phyloP scores from a whole-genome alignment of 1,139 yeast genomes.

The Debaryomyces udenii region DNA sequence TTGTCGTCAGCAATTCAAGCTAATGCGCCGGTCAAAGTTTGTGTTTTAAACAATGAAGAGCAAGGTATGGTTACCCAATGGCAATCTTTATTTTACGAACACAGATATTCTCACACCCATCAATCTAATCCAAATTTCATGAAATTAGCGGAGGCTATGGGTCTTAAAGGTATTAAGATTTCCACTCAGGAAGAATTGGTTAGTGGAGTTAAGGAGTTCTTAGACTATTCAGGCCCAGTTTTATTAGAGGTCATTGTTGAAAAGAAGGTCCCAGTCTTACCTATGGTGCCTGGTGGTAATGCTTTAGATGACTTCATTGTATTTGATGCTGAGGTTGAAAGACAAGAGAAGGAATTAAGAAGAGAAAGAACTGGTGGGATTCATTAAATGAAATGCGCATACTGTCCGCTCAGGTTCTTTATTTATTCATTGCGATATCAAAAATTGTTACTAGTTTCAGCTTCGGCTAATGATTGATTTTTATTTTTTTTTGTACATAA shows the following conservation, averaged over 20 bases:
- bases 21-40: slow-evolving; percentile 82
- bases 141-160: slow-evolving; percentile 94
- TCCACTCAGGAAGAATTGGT: slow-evolving; percentile 63
- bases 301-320: slow-evolving; percentile 90
- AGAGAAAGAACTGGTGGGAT: slow-evolving; percentile 60
- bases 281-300: slow-evolving; percentile 98
- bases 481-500: not conserved
- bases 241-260: slow-evolving; percentile 89
- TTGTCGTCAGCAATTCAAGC: slow-evolving; percentile 94
- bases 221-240: slow-evolving; percentile 80
- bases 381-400: slow-evolving; percentile 32
- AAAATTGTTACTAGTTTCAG: not conserved
- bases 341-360: slow-evolving; percentile 68
- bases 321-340: slow-evolving; percentile 80
- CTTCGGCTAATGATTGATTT: not conserved
- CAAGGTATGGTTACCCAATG: slow-evolving; percentile 99
- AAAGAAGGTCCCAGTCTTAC: slow-evolving; percentile 95
- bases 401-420: not conserved
- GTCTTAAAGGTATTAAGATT: slow-evolving; percentile 79
- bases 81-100: slow-evolving; percentile 96
- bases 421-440: not conserved
- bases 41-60: slow-evolving; percentile 93
- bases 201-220: slow-evolving; percentile 68
- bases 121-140: slow-evolving; percentile 92
- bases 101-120: slow-evolving; percentile 95